Base-by-base conservation (phyloP, 2,329 filamentous ascomycete genomes). In the Ophiocordyceps robertsii region DNA sequence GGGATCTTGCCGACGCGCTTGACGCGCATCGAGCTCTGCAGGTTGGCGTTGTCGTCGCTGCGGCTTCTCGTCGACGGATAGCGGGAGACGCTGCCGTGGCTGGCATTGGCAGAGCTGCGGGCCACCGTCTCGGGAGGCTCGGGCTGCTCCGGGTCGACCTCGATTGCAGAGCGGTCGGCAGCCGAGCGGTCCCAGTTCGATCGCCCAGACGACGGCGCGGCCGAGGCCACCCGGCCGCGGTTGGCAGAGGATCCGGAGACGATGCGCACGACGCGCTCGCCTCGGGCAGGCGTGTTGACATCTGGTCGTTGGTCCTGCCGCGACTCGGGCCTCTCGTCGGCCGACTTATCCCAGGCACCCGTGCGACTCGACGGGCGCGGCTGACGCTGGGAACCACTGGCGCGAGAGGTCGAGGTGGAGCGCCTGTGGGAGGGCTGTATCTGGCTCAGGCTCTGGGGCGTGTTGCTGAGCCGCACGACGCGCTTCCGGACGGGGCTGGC, bases 1-100 rank as follows among this genome's bases (percentile, higher is more conserved):
- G 82, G 76, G 8, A 82, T 69, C 59, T 85, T 84, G 14, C 81
- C 82, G 13, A 86, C 75, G 46, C 84, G 72, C 62, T 89, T 90
- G 45, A 89, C 69, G 6, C 86, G 75, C 69, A 88, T 76, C 0
- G 85, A 87, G 51, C 81, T 80, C 46, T 85, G 83, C 2, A 77
- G 65, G 13, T 75, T 80, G 30, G 66, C 63, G 30, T 83, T 79
- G 21, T 88, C 82, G 3, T 77, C 77, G 40, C 70, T 68, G 31
- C 71, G 67, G 14, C 61, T 67, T 40, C 69, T 66, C 31, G 66
- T 73, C 4, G 73, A 67, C 32, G 66, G 57, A 46, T 72, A 67
- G 53, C 72, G 67, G 39, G 72, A 72, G 42, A 70, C 67, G 51
- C 72, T 78, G 32, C 70, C 70, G 38, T 71, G 65, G 46, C 64